phyloP scores from a whole-genome alignment of 1,139 yeast species.

The Trichomonascaceae sp. region DNA sequence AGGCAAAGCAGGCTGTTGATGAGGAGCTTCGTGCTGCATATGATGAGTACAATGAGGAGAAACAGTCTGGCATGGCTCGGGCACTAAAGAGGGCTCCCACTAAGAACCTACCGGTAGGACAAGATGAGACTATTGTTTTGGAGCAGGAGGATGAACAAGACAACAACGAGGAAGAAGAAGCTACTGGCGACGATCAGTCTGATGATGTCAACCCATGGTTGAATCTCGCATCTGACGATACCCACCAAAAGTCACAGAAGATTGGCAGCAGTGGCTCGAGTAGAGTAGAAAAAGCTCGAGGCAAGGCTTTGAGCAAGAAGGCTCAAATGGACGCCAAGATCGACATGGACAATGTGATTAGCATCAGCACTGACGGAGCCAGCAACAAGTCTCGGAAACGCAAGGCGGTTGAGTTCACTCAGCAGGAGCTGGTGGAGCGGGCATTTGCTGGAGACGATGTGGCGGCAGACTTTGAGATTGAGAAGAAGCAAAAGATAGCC shows the following conservation, averaged over 20 bases:
- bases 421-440: slow-evolving; percentile 68
- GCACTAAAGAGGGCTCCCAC: slow-evolving; percentile 6
- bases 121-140: slow-evolving; percentile 5
- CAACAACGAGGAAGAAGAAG: slow-evolving; percentile 6
- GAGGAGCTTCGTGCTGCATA: slow-evolving; percentile 21
- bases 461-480: slow-evolving; percentile 67
- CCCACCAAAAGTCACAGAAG: slow-evolving; percentile 9
- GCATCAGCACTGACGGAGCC: slow-evolving; percentile 27
- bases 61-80: slow-evolving; percentile 32
- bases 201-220: slow-evolving; percentile 57
- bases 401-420: slow-evolving; percentile 42
- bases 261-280: slow-evolving; percentile 35
- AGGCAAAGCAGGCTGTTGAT: slow-evolving; percentile 29
- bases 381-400: slow-evolving; percentile 6
- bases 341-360: slow-evolving; percentile 32
- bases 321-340: slow-evolving; percentile 27
- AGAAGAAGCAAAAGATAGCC: slow-evolving; percentile 49
- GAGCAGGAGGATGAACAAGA: slow-evolving; percentile 1
- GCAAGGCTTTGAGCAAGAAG: slow-evolving; percentile 20
- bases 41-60: slow-evolving; percentile 45
- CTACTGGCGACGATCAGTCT: slow-evolving; percentile 6
- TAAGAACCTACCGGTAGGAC: slow-evolving; percentile 6
- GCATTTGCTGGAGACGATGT: slow-evolving; percentile 97
- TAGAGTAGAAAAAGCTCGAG: slow-evolving; percentile 37
- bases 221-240: slow-evolving; percentile 20